Conservation (phyloP, 164 flowering plant genomes). For the Tetrastigma voinierianum region DNA sequence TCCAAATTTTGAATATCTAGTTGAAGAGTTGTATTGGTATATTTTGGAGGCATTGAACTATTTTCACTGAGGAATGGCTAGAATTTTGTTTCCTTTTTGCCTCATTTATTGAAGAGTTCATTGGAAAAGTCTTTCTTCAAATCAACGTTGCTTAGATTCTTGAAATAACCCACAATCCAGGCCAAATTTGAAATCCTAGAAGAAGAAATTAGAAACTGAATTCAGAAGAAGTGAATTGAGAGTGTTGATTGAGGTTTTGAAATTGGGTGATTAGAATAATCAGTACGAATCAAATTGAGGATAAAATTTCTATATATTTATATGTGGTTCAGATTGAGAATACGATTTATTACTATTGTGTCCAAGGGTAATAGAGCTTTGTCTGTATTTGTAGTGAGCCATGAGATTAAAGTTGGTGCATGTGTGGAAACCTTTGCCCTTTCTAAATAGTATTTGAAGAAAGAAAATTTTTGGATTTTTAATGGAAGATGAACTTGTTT, state of each 20-base stretch:
- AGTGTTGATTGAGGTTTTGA: background rate
- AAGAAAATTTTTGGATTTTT: constrained; percentile 59
- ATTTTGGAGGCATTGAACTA: constrained; percentile 21
- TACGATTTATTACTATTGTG: constrained; percentile 55
- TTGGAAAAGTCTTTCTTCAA: constrained; percentile 13
- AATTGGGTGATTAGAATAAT: background rate
- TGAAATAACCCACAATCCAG: too few relatives aligned
- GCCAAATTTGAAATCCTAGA: too few relatives aligned
- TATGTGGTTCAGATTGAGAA: constrained; percentile 51
- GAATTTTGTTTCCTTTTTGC: constrained; percentile 16
- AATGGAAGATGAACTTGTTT: constrained; percentile 66
- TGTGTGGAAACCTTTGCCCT: constrained; percentile 68
- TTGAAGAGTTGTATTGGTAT: constrained; percentile 24
- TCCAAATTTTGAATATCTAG: constrained; percentile 28
- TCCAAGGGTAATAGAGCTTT: constrained; percentile 43
- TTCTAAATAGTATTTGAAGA: constrained; percentile 62
- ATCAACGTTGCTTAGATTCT: too few relatives aligned
- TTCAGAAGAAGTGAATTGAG: too few relatives aligned
- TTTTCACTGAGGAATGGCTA: constrained; percentile 18
- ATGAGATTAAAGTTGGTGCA: constrained; percentile 55
- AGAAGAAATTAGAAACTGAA: too few relatives aligned
- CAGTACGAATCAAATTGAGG: background rate
- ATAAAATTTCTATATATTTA: too few relatives aligned
- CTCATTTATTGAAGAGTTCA: constrained; percentile 19
- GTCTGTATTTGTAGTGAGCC: constrained; percentile 48